phyloP scores from a whole-genome alignment of 116 monocot genomes.

The Iris pallida region DNA sequence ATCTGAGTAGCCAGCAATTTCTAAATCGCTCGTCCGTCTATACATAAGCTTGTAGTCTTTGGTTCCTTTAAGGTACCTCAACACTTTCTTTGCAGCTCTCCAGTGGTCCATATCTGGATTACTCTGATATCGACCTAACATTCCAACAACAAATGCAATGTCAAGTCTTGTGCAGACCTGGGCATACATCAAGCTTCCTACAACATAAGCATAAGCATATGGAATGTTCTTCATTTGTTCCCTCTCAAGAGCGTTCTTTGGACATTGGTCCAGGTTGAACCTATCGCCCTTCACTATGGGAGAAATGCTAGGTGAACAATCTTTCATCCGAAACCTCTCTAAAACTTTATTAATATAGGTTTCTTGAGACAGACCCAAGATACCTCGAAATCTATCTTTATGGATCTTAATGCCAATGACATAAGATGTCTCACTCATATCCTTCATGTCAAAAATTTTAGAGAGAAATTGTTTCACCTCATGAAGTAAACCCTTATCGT shows the following conservation, averaged over 20 bases:
- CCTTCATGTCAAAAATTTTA: too few relatives aligned
- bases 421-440: too few relatives aligned
- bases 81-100: too few relatives aligned
- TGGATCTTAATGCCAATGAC: too few relatives aligned
- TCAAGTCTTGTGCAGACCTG: background rate
- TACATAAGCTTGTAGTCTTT: background rate
- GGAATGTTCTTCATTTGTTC: background rate
- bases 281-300: background rate
- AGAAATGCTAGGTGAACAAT: background rate
- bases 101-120: background rate
- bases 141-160: background rate
- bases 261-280: too few relatives aligned
- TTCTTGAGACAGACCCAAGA: too few relatives aligned
- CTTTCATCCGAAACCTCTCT: background rate
- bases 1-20: background rate
- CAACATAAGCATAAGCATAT: background rate
- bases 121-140: background rate
- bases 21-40: background rate
- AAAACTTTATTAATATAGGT: too few relatives aligned
- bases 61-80: too few relatives aligned
- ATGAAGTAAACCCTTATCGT: too few relatives aligned
- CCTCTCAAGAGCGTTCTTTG: background rate
- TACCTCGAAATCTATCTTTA: too few relatives aligned
- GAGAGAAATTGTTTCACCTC: too few relatives aligned
- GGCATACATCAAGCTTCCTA: background rate